Evolutionary conservation across 805 yeast species (phyloP).

Genomic region (Danielia oregonensis): DNA sequence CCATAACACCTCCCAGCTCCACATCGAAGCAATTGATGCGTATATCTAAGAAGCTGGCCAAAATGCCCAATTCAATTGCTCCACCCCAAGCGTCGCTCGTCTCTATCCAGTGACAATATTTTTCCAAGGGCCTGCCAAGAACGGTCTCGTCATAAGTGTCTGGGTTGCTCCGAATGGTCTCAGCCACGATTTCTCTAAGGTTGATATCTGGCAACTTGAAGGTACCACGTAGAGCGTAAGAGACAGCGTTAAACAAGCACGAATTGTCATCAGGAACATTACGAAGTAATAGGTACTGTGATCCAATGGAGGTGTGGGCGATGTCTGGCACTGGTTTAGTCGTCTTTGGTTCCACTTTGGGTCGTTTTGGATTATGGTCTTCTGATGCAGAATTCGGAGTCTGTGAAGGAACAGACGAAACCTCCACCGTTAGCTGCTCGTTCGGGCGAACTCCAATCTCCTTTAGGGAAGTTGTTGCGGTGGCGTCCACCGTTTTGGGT

Average conservation of each 20-base stretch:
- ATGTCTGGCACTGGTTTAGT: slow-evolving; percentile 13
- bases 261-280: slow-evolving; percentile 76
- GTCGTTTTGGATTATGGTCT: slow-evolving; percentile 4
- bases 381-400: neutral
- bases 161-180: slow-evolving; percentile 36
- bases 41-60: slow-evolving; percentile 49
- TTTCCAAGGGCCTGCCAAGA: slow-evolving; percentile 46
- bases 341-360: slow-evolving; percentile 5
- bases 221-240: slow-evolving; percentile 42
- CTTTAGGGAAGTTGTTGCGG: slow-evolving; percentile 20
- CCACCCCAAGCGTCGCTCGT: slow-evolving; percentile 75
- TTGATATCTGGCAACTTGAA: slow-evolving; percentile 6
- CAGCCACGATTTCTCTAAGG: slow-evolving; percentile 51
- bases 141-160: slow-evolving; percentile 51
- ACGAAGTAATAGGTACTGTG: slow-evolving; percentile 45
- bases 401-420: slow-evolving; percentile 1
- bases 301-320: slow-evolving; percentile 21
- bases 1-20: slow-evolving; percentile 54
- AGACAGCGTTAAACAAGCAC: slow-evolving; percentile 66
- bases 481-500: slow-evolving; percentile 41
- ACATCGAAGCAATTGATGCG: slow-evolving; percentile 62
- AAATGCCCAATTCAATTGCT: slow-evolving; percentile 67
- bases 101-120: slow-evolving; percentile 60
- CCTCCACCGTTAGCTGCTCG: slow-evolving; percentile 50
- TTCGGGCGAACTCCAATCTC: slow-evolving; percentile 53